Conservation (phyloP, 2,329 filamentous ascomycete genomes). For the Lomentospora prolificans region DNA sequence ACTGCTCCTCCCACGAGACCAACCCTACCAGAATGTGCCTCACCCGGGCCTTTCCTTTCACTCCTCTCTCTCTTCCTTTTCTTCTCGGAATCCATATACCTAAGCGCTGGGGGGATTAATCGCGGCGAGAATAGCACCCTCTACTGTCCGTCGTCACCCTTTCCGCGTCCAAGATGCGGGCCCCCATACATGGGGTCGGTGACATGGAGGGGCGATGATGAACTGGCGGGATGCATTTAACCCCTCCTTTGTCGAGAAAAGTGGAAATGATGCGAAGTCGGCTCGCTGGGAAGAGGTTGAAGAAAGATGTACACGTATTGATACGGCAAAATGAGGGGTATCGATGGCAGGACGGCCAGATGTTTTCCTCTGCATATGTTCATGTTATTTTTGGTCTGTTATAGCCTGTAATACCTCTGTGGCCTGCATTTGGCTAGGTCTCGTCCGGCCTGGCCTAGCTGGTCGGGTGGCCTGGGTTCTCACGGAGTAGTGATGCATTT, state of each 20-base stretch:
- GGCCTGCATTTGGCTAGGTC: too few species aligned
- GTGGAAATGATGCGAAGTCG: background rate
- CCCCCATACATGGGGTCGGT: too few species aligned
- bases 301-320: background rate
- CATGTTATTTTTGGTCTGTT: too few species aligned
- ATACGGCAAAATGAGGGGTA: slow-evolving; percentile 1
- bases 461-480: too few species aligned
- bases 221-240: background rate
- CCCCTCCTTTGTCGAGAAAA: background rate
- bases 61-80: background rate
- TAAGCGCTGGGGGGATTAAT: too few species aligned
- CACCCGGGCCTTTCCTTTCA: background rate
- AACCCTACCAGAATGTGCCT: background rate
- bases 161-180: too few species aligned
- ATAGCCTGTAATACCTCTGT: too few species aligned
- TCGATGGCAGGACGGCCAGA: background rate
- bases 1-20: background rate
- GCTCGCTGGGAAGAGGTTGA: background rate
- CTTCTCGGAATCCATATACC: too few species aligned
- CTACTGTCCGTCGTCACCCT: too few species aligned
- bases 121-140: too few species aligned
- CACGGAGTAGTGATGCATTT: background rate
- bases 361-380: too few species aligned
- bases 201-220: background rate
- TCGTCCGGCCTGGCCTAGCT: too few species aligned